These are phyloP conservation scores for Gloeostereum incarnatum DNA, from an alignment of 768 basidiomycete species.

Conservation along the genomic window DNA sequence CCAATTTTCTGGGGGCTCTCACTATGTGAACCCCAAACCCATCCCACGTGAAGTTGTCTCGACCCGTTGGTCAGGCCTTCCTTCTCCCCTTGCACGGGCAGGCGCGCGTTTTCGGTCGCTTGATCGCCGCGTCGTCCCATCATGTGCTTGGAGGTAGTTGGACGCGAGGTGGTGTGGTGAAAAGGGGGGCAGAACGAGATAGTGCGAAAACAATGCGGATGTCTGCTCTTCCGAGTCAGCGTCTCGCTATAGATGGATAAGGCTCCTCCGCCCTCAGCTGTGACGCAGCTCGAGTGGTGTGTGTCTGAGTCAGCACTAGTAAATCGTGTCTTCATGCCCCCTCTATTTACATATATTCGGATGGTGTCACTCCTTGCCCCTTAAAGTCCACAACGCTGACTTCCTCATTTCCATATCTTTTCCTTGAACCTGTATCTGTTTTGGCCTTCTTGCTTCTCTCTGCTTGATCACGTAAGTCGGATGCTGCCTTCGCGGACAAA, in stretches of 20 bases:
- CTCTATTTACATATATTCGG: constrained; percentile 27
- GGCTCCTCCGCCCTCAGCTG: constrained; percentile 51
- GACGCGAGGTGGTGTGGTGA: constrained; percentile 87
- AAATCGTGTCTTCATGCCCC: constrained; percentile 53
- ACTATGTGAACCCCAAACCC: constrained; percentile 96
- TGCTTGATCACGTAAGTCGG: constrained; percentile 49
- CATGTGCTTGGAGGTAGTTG: constrained; percentile 68
- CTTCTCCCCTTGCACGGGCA: constrained; percentile 69
- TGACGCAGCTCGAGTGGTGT: constrained; percentile 57
- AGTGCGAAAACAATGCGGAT: constrained; percentile 66
- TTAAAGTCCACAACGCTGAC: constrained; percentile 53
- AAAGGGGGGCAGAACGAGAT: constrained; percentile 98
- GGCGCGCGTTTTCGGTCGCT: constrained; percentile 90
- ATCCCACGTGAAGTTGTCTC: constrained; percentile 64
- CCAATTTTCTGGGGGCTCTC: constrained; percentile 99
- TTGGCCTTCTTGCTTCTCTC: constrained; percentile 14
- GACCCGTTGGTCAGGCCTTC: constrained; percentile 79
- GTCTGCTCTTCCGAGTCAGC: too few relatives aligned
- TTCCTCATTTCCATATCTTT: constrained; percentile 48
- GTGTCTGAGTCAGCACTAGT: constrained; percentile 52
- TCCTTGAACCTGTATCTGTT: constrained; percentile 18
- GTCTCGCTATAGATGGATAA: constrained; percentile 36
- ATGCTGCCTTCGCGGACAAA: constrained; percentile 78
- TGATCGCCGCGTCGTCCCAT: constrained; percentile 78
- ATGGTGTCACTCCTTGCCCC: constrained; percentile 17